phyloP scores from a whole-genome alignment of 2,329 filamentous ascomycete species.

The Periglandula ipomoeae region DNA sequence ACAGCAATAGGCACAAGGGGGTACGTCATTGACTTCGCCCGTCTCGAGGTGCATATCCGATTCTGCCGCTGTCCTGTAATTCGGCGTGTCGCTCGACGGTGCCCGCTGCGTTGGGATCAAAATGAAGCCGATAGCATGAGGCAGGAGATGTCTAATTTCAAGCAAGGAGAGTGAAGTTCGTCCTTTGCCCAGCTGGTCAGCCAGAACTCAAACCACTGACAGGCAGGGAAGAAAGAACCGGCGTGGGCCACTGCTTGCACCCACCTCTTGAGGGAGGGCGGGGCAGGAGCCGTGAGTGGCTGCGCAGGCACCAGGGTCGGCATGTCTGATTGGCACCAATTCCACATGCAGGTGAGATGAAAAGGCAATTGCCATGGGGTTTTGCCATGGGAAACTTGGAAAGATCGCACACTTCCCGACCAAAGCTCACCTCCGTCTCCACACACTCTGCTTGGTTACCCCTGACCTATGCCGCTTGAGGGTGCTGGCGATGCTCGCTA shows the following conservation, averaged over 20 bases:
- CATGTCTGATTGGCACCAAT: neutral
- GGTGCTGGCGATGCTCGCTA: too few relatives aligned
- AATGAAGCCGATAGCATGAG: too few relatives aligned
- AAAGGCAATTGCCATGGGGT: neutral
- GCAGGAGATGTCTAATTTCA: too few relatives aligned
- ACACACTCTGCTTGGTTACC: neutral
- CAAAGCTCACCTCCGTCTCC: neutral
- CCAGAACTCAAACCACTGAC: neutral
- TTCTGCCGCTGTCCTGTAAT: too few relatives aligned
- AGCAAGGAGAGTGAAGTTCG: too few relatives aligned
- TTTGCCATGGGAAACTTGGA: neutral
- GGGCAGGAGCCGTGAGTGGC: neutral
- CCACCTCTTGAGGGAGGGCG: neutral
- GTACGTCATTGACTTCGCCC: conserved; percentile 6
- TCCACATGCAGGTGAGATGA: neutral
- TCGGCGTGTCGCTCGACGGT: too few relatives aligned
- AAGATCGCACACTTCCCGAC: neutral
- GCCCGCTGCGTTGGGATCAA: too few relatives aligned
- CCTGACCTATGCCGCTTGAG: too few relatives aligned
- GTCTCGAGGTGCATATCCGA: too few relatives aligned
- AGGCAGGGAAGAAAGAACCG: neutral
- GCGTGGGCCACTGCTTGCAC: neutral
- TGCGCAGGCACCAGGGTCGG: neutral
- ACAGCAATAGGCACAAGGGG: neutral
- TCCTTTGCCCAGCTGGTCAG: too few relatives aligned